Percentiles rank a stretch among this genome's conserved stretches.
Evolutionary conservation across 805 yeast species (phyloP).

Genomic region (Candida silvicultrix): DNA sequence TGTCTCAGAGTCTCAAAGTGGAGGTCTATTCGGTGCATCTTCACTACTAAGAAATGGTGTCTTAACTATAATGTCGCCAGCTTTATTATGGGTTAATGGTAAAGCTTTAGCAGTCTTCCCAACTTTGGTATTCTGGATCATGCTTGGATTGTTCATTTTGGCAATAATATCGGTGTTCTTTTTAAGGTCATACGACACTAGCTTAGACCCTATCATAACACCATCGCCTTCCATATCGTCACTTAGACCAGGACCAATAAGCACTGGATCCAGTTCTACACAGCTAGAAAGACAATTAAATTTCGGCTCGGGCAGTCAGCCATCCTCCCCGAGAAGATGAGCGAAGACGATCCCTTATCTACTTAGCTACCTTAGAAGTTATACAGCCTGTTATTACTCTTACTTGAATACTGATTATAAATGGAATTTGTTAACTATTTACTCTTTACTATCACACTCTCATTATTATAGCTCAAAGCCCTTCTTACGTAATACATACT

Average conservation of each 20-base stretch:
- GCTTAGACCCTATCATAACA: neutral
- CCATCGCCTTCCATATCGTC: neutral
- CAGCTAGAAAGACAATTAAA: neutral
- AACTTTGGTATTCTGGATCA: conserved; percentile 27
- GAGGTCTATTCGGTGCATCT: conserved; percentile 69
- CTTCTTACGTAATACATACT: no score
- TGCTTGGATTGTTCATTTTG: conserved; percentile 11
- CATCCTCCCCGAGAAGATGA: neutral
- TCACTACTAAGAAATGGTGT: conserved; percentile 50
- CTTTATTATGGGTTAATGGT: conserved; percentile 42
- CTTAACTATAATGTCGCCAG: conserved; percentile 42
- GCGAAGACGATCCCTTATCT: no score
- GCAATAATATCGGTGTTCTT: conserved; percentile 13
- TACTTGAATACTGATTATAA: no score
- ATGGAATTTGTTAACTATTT: no score
- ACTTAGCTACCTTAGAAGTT: no score
- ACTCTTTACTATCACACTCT: no score
- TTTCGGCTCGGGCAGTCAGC: neutral
- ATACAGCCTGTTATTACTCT: no score
- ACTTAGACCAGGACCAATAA: neutral
- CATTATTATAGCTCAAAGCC: no score
- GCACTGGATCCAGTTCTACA: neutral
- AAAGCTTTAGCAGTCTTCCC: conserved; percentile 34
- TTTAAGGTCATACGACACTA: conserved; percentile 3
- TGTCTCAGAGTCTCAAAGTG: conserved; percentile 50